phyloP scores from a whole-genome alignment of 495 filamentous ascomycete species.

The Glarea lozoyensis region DNA sequence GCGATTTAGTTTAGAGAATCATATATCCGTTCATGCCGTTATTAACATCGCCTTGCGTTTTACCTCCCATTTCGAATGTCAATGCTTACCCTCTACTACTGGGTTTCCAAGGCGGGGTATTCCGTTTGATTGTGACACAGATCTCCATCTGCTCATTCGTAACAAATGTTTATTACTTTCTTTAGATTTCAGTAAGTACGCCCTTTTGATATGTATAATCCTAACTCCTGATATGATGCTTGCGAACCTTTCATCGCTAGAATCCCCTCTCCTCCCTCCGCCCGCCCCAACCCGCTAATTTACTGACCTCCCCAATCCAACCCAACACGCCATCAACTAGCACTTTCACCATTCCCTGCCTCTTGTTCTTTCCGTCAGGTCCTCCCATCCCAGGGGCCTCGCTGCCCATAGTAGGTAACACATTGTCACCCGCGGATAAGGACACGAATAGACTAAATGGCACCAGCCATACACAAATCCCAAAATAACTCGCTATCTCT shows the following conservation, averaged over 20 bases:
- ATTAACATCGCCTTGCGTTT: too few species aligned
- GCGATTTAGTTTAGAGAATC: not conserved
- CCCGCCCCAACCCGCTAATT: constrained; percentile 54
- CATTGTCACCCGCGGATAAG: constrained; percentile 86
- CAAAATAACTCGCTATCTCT: constrained; percentile 93
- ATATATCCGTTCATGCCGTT: too few species aligned
- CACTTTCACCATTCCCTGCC: constrained; percentile 84
- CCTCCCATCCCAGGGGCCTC: constrained; percentile 31
- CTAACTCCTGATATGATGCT: too few species aligned
- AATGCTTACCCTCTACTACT: too few species aligned
- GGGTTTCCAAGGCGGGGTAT: too few species aligned
- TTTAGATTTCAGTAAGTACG: too few species aligned
- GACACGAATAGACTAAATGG: constrained; percentile 94
- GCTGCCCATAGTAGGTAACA: constrained; percentile 72
- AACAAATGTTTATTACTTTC: too few species aligned
- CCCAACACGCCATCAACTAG: constrained; percentile 69
- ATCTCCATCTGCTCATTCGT: too few species aligned
- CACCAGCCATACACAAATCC: constrained; percentile 91
- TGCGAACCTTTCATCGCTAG: too few species aligned
- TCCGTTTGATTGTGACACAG: too few species aligned
- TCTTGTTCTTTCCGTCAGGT: constrained; percentile 43
- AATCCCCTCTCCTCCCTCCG: constrained; percentile 18
- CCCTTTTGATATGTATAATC: too few species aligned
- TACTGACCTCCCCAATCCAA: constrained; percentile 62
- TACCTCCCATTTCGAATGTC: too few species aligned